Evolutionary conservation across 768 basidiomycete genomes (phyloP).

Genomic region (Boletus fagicola): DNA sequence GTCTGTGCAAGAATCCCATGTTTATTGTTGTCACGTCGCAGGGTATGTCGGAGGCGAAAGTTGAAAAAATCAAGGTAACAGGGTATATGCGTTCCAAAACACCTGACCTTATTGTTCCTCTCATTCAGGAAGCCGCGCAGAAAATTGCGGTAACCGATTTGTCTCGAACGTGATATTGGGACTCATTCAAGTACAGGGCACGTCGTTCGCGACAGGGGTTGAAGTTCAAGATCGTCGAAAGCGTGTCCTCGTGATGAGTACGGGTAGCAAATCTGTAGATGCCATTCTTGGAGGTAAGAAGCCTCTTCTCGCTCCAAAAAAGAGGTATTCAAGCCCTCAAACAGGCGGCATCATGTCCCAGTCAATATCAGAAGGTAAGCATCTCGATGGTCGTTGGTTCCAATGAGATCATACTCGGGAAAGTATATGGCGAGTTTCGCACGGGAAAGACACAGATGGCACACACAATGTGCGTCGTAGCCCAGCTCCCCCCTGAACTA

Average conservation of each 20-base stretch:
- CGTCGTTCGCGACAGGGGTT: constrained; percentile 87
- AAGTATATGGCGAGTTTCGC: constrained; percentile 94
- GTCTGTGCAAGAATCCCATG: neutral
- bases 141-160: constrained; percentile 64
- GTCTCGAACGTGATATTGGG: neutral
- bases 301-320: neutral
- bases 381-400: neutral
- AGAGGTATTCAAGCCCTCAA: neutral
- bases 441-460: constrained; percentile 96
- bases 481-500: constrained; percentile 86
- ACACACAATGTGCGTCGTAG: constrained; percentile 90
- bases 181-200: constrained; percentile 53
- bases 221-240: constrained; percentile 88
- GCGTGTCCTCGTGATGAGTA: constrained; percentile 79
- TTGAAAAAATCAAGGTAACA: constrained; percentile 89
- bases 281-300: constrained; percentile 76
- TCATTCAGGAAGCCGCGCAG: constrained; percentile 78
- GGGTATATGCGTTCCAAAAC: constrained; percentile 16
- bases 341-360: constrained; percentile 88
- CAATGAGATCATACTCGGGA: neutral
- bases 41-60: constrained; percentile 97
- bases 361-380: constrained; percentile 83
- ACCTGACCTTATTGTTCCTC: neutral
- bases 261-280: constrained; percentile 91
- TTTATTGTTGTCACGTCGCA: constrained; percentile 29